These are phyloP conservation scores for Eruca vesicaria DNA, from an alignment of 441 rosid species.

Conservation along the genomic window DNA sequence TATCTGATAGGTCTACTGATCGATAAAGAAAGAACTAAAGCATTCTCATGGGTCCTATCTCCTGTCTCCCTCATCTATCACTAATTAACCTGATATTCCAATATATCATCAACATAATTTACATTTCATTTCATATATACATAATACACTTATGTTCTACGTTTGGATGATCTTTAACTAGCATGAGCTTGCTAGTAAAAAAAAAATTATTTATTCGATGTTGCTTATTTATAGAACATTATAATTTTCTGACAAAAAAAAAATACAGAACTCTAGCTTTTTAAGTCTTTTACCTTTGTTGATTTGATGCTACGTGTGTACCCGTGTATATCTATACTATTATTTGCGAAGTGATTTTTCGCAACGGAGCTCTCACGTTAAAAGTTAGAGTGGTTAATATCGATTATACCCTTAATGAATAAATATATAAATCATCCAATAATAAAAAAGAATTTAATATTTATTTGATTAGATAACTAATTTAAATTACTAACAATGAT, in stretches of 20 bases:
- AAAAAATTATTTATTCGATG: neutral
- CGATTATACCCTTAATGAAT: no score
- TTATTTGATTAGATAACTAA: no score
- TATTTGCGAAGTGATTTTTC: no score
- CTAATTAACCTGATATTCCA: slow-evolving; percentile 16
- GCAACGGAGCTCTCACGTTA: no score
- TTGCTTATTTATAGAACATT: neutral
- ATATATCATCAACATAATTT: neutral
- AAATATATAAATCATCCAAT: no score
- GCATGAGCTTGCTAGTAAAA: neutral
- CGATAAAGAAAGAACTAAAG: slow-evolving; percentile 48
- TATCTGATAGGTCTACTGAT: slow-evolving; percentile 38
- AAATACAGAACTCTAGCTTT: neutral
- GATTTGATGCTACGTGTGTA: slow-evolving; percentile 29
- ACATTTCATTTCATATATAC: slow-evolving; percentile 10
- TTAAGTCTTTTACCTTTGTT: slow-evolving; percentile 1
- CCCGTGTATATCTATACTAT: no score
- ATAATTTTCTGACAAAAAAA: neutral
- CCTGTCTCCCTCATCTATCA: slow-evolving; percentile 51
- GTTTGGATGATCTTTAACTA: neutral
- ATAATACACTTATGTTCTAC: slow-evolving; percentile 10
- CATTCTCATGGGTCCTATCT: slow-evolving; percentile 48
- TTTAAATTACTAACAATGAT: no score
- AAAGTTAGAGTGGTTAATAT: no score
- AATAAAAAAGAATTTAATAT: no score